Conservation (phyloP, 768 basidiomycete species). For the Lactarius sanguifluus region DNA sequence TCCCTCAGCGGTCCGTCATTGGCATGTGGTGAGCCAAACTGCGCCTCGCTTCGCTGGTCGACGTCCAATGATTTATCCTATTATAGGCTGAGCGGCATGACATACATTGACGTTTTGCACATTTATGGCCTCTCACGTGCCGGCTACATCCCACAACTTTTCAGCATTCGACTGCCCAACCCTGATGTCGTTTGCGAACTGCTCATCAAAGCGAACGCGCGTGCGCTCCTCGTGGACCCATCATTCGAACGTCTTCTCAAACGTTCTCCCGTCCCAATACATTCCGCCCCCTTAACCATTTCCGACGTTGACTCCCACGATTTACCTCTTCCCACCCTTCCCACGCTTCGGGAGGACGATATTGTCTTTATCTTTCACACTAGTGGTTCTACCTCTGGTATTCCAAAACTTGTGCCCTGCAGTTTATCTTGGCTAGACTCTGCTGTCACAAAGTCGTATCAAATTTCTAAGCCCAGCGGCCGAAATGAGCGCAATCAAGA, state of each 20-base stretch:
- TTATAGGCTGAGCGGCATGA: constrained; percentile 68
- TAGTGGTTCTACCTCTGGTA: constrained; percentile 80
- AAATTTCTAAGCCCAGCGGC: constrained; percentile 46
- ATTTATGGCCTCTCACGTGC: constrained; percentile 76
- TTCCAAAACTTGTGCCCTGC: constrained; percentile 75
- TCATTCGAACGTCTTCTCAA: constrained; percentile 48
- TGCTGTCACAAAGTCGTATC: constrained; percentile 59
- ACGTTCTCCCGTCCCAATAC: constrained; percentile 50
- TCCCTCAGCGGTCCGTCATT: constrained; percentile 58
- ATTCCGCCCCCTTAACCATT: constrained; percentile 44
- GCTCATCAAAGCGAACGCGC: constrained; percentile 58
- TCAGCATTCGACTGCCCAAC: constrained; percentile 75
- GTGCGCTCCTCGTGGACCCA: constrained; percentile 63
- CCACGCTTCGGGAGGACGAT: constrained; percentile 41
- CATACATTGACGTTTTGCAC: constrained; percentile 67
- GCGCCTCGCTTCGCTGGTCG: background rate
- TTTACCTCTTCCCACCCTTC: constrained; percentile 46
- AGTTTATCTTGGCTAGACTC: constrained; percentile 64
- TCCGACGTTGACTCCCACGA: constrained; percentile 40
- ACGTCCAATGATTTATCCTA: constrained; percentile 14
- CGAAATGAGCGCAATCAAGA: constrained; percentile 54
- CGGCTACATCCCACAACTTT: constrained; percentile 74
- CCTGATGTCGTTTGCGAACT: constrained; percentile 70
- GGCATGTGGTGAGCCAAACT: constrained; percentile 62
- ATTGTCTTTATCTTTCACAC: constrained; percentile 74